Evolutionary conservation across 345 rosid species (phyloP), one percentile per base, ranked within the genome.

Genomic region (Orychophragmus violaceus): DNA sequence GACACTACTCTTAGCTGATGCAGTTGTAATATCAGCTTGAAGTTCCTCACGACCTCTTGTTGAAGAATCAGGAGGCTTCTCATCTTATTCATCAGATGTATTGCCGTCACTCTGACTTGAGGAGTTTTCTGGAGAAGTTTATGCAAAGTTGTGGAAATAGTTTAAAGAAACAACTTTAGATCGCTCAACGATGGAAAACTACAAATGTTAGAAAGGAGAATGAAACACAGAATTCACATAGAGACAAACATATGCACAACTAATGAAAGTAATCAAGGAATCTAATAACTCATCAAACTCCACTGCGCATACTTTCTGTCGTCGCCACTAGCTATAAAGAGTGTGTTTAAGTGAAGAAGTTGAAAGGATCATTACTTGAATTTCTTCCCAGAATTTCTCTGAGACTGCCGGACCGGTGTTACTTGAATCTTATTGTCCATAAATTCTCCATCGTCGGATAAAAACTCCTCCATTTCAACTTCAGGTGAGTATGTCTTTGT

Each of bases 351-450:
- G n/a, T n/a, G n/a, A n/a, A n/a, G n/a, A 81, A 71, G 61, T 6
- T n/a, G 41, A 77, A 62, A 22, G 81, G 48, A 24, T 2, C 63
- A 39, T 76, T 62, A 86, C 96, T 80, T 88, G 75, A 87, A 83
- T 61, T 62, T 86, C 81, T 82, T 93, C 6, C 92, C 82, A 55
- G 89, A 79, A 37, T 69, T 88, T 81, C 98, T 81, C 71, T 70
- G 80, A 46, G 92, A 90, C 16, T 82, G 84, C 25, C 88, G 87
- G 33, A 79, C 77, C 5, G 91, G 97, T 17, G 84, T 86, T 28
- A 64, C 66, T 79, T 86, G 82, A 68, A 71, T 78, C 82, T 71
- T 74, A 54, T 58, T 78, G 30, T 79, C 81, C 53, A 75, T 25
- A 42, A 46, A 66, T 4, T 42, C 61, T 41, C 53, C 78, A 64